These are phyloP conservation scores for Adenanthera pavonina DNA, from an alignment of 306 rosid species.

Conservation along the genomic window DNA sequence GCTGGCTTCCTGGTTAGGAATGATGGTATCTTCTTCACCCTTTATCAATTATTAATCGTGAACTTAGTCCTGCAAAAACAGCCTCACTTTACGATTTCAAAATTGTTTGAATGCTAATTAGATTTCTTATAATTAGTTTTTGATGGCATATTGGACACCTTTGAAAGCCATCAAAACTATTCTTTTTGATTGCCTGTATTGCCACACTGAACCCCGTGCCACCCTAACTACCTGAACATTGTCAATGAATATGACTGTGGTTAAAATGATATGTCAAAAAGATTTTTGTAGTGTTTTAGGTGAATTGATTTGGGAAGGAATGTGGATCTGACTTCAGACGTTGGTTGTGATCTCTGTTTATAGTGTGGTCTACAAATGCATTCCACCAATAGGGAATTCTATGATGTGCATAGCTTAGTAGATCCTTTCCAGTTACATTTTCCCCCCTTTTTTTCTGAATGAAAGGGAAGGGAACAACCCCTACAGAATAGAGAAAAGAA, in stretches of 20 bases:
- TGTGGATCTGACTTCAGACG: not conserved
- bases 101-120: slow-evolving; percentile 2
- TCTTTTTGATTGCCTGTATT: not conserved
- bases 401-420: not conserved
- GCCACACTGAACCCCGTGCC: not conserved
- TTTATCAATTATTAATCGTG: slow-evolving; percentile 18
- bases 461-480: too few relatives aligned
- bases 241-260: not conserved
- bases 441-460: too few relatives aligned
- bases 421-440: slow-evolving; percentile 10
- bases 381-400: slow-evolving; percentile 11
- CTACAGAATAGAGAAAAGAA: too few relatives aligned
- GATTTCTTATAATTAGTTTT: slow-evolving; percentile 11
- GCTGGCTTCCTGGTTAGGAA: slow-evolving; percentile 93
- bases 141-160: not conserved
- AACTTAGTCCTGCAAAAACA: slow-evolving; percentile 4
- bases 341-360: not conserved
- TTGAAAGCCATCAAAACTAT: not conserved
- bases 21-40: slow-evolving; percentile 74
- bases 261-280: slow-evolving; percentile 5
- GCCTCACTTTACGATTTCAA: slow-evolving; percentile 7
- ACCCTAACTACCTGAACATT: not conserved
- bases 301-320: slow-evolving; percentile 17
- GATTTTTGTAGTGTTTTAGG: not conserved
- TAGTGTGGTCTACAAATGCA: not conserved